A percentile compares a stretch with the other conserved stretches of the same genome.
phyloP scores from a whole-genome alignment of 306 rosid species.

The Vigna unguiculata region DNA sequence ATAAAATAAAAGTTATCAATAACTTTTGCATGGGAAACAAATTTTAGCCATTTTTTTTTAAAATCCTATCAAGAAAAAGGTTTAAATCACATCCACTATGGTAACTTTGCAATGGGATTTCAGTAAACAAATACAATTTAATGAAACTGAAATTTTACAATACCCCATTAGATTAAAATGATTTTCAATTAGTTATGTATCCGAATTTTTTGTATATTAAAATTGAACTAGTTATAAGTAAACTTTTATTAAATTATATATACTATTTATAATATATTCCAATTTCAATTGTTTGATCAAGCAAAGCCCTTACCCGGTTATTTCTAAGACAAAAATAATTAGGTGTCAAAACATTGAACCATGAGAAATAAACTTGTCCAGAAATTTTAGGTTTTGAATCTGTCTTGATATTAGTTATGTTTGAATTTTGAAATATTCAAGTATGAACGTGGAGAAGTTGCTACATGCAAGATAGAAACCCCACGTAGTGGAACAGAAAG shows the following conservation, averaged over 20 bases:
- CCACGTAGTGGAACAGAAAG: conserved; percentile 45
- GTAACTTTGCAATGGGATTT: no score
- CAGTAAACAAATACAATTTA: no score
- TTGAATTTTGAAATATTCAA: conserved; percentile 72
- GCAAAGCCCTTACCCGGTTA: not conserved
- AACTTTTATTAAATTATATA: no score
- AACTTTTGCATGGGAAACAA: no score
- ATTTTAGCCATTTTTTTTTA: no score
- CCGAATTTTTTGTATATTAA: no score
- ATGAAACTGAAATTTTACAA: not conserved
- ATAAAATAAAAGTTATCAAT: no score
- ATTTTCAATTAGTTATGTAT: not conserved
- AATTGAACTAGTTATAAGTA: no score
- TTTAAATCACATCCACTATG: no score
- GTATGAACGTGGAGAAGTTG: conserved; percentile 5
- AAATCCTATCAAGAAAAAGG: no score
- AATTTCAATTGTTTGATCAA: not conserved
- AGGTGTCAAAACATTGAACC: not conserved
- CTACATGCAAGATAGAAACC: conserved; percentile 53
- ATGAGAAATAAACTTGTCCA: not conserved
- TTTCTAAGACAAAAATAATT: not conserved
- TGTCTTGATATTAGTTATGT: not conserved
- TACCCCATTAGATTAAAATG: not conserved
- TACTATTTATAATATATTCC: no score
- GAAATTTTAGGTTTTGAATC: not conserved